A percentile compares a stretch with the other conserved stretches of the same genome.
Evolutionary conservation across 2,329 filamentous ascomycete genomes (phyloP).

Genomic region (Trichoderma guizhouense): DNA sequence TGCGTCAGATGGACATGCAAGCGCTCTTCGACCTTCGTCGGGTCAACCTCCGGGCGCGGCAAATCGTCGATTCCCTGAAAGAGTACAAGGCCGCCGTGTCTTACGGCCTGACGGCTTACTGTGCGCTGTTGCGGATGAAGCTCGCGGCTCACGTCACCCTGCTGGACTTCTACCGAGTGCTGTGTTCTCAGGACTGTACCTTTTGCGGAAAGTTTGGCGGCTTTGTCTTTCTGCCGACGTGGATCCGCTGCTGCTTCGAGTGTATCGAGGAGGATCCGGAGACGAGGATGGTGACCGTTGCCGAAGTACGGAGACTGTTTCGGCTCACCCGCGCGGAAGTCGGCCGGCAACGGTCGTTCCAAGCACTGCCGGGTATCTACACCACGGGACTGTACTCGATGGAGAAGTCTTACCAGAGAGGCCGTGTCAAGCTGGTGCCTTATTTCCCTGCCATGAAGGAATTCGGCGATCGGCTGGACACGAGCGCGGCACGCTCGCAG

Average conservation of each 20-base stretch:
- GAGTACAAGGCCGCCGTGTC: constrained; percentile 17
- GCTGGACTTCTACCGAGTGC: constrained; percentile 4
- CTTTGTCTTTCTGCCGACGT: constrained; percentile 14
- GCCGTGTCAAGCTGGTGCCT: constrained; percentile 6
- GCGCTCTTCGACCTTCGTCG: constrained; percentile 15
- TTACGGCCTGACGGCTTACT: constrained; percentile 5
- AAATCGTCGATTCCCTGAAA: constrained; percentile 13
- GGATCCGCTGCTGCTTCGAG: constrained; percentile 17
- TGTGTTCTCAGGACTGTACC: constrained; percentile 10
- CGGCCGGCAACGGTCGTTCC: constrained; percentile 5
- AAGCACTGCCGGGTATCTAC: constrained; percentile 1
- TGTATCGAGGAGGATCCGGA: constrained; percentile 17
- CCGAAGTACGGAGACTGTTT: constrained; percentile 10
- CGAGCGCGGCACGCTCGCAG: not conserved
- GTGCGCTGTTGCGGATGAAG: constrained; percentile 9
- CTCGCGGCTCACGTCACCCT: constrained; percentile 12
- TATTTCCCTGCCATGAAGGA: constrained; percentile 11
- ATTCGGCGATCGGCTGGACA: constrained; percentile 1
- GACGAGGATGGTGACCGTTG: constrained; percentile 12
- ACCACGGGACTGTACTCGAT: not conserved
- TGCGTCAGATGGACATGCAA: constrained; percentile 14
- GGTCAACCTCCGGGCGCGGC: not conserved
- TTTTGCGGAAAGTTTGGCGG: constrained; percentile 17
- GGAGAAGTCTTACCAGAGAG: not conserved
- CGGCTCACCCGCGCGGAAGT: constrained; percentile 2